Evolutionary conservation across 2,329 filamentous ascomycete genomes (phyloP).

Genomic region (Passalora sequoiae): DNA sequence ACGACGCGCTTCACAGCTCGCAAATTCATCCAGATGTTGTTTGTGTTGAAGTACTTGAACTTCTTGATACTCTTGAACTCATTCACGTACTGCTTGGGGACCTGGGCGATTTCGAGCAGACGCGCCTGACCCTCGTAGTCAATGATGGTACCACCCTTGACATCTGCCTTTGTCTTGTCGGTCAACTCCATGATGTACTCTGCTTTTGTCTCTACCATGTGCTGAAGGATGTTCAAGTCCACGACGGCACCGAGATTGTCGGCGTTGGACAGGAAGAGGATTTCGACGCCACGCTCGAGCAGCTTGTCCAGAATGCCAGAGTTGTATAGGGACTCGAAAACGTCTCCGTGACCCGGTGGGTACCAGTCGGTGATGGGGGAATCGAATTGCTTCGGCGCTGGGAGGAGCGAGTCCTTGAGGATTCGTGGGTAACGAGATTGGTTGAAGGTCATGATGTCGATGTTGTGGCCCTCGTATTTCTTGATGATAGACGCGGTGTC

Average conservation of each 20-base stretch:
- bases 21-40: constrained; percentile 99
- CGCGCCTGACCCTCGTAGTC: constrained; percentile 97
- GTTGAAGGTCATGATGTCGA: constrained; percentile 99
- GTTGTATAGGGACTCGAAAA: constrained; percentile 99
- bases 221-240: constrained; percentile 94
- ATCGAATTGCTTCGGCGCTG: constrained; percentile 82
- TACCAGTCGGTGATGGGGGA: constrained; percentile 96
- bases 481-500: constrained; percentile 99
- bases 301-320: constrained; percentile 97
- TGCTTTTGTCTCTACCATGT: constrained; percentile 95
- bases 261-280: constrained; percentile 97
- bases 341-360: constrained; percentile 96
- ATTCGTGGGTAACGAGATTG: constrained; percentile 98
- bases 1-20: constrained; percentile 97
- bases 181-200: constrained; percentile 99
- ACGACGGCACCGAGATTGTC: constrained; percentile 98
- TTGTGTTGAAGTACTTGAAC: constrained; percentile 99
- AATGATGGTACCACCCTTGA: constrained; percentile 99
- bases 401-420: constrained; percentile 95
- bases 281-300: constrained; percentile 89
- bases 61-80: constrained; percentile 99
- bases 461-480: constrained; percentile 99
- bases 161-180: constrained; percentile 99
- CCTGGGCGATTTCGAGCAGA: constrained; percentile 96
- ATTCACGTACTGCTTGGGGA: constrained; percentile 99